phyloP scores from a whole-genome alignment of 2,329 filamentous ascomycete genomes.

The Colletotrichum ledebouriae region DNA sequence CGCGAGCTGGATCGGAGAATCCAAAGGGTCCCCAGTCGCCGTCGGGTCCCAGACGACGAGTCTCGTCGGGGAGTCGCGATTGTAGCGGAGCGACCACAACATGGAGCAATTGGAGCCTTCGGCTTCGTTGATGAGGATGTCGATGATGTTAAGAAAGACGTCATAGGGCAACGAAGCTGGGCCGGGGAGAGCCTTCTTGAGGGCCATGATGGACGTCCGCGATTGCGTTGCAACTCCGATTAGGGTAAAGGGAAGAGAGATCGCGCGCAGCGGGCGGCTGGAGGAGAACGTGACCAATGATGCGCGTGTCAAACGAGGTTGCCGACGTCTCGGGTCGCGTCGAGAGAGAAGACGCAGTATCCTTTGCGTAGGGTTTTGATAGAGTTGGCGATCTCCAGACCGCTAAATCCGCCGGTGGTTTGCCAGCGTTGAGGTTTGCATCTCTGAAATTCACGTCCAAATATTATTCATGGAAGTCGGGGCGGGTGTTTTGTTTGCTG shows the following conservation, averaged over 20 bases:
- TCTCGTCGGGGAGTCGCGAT: background rate
- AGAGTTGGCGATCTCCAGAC: too few species aligned
- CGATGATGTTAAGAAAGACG: slow-evolving; percentile 16
- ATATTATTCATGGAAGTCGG: background rate
- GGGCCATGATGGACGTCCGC: background rate
- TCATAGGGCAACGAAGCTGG: slow-evolving; percentile 8
- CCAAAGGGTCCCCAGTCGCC: background rate
- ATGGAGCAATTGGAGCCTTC: background rate
- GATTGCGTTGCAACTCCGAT: too few species aligned
- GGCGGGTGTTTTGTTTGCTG: background rate
- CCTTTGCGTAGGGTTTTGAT: too few species aligned
- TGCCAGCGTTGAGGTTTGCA: too few species aligned
- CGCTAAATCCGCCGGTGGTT: too few species aligned
- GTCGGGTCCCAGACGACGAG: background rate
- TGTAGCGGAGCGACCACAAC: background rate
- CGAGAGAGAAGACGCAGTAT: too few species aligned
- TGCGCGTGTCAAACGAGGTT: too few species aligned
- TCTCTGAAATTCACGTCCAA: background rate
- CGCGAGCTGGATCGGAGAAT: background rate
- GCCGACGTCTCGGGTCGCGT: too few species aligned
- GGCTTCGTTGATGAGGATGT: slow-evolving; percentile 2
- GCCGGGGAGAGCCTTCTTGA: background rate
- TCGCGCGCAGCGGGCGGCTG: too few species aligned
- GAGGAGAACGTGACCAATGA: too few species aligned
- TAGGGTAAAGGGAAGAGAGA: too few species aligned